Evolutionary conservation across 768 basidiomycete species (phyloP).

Genomic region (Piloderma croceum): DNA sequence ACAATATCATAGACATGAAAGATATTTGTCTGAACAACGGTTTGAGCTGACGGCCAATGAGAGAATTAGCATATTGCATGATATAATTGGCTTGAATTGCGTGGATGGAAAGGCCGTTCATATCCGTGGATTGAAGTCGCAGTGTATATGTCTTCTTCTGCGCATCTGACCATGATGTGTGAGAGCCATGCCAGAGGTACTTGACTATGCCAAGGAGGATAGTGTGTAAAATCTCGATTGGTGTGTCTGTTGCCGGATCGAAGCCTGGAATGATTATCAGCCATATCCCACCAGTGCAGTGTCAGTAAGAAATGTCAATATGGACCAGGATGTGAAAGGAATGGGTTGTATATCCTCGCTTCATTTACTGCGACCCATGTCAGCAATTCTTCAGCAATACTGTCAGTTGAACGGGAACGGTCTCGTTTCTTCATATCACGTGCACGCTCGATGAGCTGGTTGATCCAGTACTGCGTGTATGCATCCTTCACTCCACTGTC

Average conservation of each 20-base stretch:
- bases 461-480: constrained; percentile 12
- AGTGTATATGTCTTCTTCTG: constrained; percentile 20
- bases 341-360: constrained; percentile 24
- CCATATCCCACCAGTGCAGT: too few relatives aligned
- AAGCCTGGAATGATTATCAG: constrained; percentile 17
- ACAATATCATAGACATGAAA: constrained; percentile 25
- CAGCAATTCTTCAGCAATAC: constrained; percentile 22
- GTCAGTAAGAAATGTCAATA: too few relatives aligned
- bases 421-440: constrained; percentile 15
- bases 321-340: too few relatives aligned
- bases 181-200: constrained; percentile 35
- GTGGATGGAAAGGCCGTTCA: constrained; percentile 23
- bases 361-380: constrained; percentile 23
- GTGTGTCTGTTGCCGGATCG: constrained; percentile 29
- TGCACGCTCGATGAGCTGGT: constrained; percentile 12
- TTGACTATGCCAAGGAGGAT: constrained; percentile 38
- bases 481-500: constrained; percentile 16
- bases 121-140: constrained; percentile 19
- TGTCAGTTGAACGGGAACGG: constrained; percentile 6
- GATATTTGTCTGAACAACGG: constrained; percentile 23
- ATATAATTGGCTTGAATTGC: constrained; percentile 25
- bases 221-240: constrained; percentile 41
- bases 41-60: constrained; percentile 35
- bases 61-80: constrained; percentile 27
- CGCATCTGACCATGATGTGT: constrained; percentile 22